phyloP scores from a whole-genome alignment of 2,329 filamentous ascomycete genomes.

The Atkinsonella texensis region DNA sequence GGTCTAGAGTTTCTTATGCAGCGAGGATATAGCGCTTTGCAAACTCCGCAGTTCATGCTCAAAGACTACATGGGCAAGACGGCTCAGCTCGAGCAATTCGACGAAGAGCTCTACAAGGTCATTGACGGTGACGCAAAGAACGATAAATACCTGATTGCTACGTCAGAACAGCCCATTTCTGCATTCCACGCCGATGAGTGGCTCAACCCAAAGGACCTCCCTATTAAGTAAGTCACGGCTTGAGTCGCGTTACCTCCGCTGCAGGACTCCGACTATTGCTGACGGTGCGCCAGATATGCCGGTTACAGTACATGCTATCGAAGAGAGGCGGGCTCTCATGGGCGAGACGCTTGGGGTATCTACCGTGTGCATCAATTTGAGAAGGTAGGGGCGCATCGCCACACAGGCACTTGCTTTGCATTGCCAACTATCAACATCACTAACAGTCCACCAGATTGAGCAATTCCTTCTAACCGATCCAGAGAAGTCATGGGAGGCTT shows the following conservation, averaged over 20 bases:
- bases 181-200: slow-evolving; percentile 90
- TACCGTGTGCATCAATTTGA: slow-evolving; percentile 98
- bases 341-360: slow-evolving; percentile 92
- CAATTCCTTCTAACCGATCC: slow-evolving; percentile 74
- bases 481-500: slow-evolving; percentile 84
- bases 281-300: slow-evolving; percentile 57
- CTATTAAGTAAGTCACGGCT: slow-evolving; percentile 53
- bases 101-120: slow-evolving; percentile 97
- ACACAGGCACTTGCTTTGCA: background rate
- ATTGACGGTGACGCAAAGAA: slow-evolving; percentile 74
- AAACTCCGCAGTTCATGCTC: slow-evolving; percentile 89
- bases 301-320: slow-evolving; percentile 94
- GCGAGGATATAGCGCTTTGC: slow-evolving; percentile 71
- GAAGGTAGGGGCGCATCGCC: slow-evolving; percentile 42
- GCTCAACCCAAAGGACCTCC: slow-evolving; percentile 72
- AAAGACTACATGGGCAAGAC: slow-evolving; percentile 97
- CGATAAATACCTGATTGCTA: slow-evolving; percentile 72
- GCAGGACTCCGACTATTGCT: background rate
- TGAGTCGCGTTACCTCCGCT: background rate
- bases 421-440: background rate
- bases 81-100: slow-evolving; percentile 91
- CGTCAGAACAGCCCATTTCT: slow-evolving; percentile 89
- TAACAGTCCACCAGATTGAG: slow-evolving; percentile 37
- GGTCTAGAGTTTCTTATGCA: slow-evolving; percentile 77
- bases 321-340: slow-evolving; percentile 77